phyloP scores from a whole-genome alignment of 2,329 filamentous ascomycete species.

The Allantophomopsis lycopodina region DNA sequence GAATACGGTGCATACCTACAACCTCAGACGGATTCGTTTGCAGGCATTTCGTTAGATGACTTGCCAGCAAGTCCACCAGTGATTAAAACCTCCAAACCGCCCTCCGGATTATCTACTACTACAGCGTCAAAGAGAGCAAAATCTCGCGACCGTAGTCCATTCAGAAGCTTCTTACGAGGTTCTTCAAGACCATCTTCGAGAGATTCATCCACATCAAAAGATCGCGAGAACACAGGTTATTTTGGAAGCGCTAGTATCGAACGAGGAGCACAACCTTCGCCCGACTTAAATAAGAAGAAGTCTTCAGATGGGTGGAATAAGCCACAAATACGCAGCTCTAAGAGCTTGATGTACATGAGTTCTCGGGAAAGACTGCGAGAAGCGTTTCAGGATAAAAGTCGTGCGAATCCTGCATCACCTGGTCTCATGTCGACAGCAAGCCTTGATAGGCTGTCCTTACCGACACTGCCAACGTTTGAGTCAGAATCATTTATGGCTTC shows the following conservation, averaged over 20 bases:
- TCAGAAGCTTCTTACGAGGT: slow-evolving; percentile 45
- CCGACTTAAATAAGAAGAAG: slow-evolving; percentile 34
- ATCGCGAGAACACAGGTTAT: slow-evolving; percentile 41
- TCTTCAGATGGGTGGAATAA: slow-evolving; percentile 50
- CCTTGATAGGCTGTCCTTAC: too few relatives aligned
- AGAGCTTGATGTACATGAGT: slow-evolving; percentile 59
- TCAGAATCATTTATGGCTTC: slow-evolving; percentile 19
- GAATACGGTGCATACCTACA: slow-evolving; percentile 56
- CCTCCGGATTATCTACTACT: slow-evolving; percentile 59
- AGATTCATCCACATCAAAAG: slow-evolving; percentile 37
- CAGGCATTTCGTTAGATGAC: slow-evolving; percentile 40
- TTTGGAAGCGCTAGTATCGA: slow-evolving; percentile 53
- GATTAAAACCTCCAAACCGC: slow-evolving; percentile 69
- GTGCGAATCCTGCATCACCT: slow-evolving; percentile 28
- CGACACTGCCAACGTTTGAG: slow-evolving; percentile 11
- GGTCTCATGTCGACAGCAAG: slow-evolving; percentile 8
- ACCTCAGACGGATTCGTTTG: slow-evolving; percentile 28
- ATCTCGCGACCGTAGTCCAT: slow-evolving; percentile 23
- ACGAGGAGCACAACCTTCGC: slow-evolving; percentile 30
- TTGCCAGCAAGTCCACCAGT: slow-evolving; percentile 54
- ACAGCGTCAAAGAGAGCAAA: slow-evolving; percentile 44
- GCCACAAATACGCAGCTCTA: slow-evolving; percentile 36
- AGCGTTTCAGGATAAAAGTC: slow-evolving; percentile 47
- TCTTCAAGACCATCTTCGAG: slow-evolving; percentile 43
- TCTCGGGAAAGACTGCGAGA: slow-evolving; percentile 54